Conservation (phyloP, 139 green algal genomes). For the Coccomyxa sp. region DNA sequence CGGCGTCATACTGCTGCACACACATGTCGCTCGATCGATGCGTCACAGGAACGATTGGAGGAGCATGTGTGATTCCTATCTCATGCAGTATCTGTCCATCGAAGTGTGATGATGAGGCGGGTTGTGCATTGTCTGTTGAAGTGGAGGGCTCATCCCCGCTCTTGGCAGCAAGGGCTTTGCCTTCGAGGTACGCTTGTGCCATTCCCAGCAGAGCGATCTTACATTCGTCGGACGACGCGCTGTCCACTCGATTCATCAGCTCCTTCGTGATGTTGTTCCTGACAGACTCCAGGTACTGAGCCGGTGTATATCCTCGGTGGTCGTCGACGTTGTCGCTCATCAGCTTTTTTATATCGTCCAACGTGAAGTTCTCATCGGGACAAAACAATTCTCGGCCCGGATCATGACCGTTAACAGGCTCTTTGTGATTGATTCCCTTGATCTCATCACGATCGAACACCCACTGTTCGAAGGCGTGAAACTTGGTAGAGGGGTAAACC, state of each 20-base stretch:
- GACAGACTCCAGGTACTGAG: background rate
- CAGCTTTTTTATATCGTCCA: background rate
- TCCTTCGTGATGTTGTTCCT: slow-evolving; percentile 1
- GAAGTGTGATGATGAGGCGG: background rate
- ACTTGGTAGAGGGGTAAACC: background rate
- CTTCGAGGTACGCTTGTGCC: background rate
- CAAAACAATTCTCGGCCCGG: background rate
- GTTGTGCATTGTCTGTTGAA: background rate
- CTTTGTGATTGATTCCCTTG: background rate
- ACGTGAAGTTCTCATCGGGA: background rate
- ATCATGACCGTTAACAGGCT: background rate
- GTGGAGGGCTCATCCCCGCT: background rate
- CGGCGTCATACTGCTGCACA: background rate
- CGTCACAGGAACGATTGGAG: background rate
- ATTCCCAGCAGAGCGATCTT: background rate
- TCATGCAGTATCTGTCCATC: slow-evolving; percentile 1
- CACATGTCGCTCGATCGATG: background rate
- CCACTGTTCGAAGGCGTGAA: background rate
- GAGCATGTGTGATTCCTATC: slow-evolving; percentile 1
- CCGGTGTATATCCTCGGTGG: background rate
- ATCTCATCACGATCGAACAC: background rate
- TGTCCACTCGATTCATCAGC: background rate
- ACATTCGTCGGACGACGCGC: background rate
- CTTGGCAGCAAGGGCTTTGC: background rate
- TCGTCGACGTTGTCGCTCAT: background rate